A percentile compares a stretch with the other conserved stretches of the same genome.
These are phyloP conservation scores for Pythium angustatum DNA, from an alignment of 352 stramenopile genomes.

Conservation along the genomic window DNA sequence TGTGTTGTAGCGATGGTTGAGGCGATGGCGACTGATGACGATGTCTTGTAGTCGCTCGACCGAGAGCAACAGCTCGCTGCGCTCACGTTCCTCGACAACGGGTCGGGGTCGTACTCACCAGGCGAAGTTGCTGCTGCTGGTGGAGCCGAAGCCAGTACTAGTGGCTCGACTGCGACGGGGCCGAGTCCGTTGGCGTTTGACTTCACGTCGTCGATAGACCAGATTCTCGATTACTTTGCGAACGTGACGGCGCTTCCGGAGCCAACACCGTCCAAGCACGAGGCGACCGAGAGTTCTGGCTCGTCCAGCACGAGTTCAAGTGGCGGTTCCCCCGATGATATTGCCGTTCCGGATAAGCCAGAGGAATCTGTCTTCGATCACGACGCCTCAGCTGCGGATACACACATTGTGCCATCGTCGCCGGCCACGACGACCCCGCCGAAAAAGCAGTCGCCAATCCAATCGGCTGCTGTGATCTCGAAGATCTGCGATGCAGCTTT, in stretches of 20 bases:
- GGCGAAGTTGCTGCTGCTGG: neutral
- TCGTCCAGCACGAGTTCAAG: neutral
- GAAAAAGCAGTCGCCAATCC: neutral
- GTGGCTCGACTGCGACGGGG: neutral
- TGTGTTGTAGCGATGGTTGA: neutral
- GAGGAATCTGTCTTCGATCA: conserved; percentile 7
- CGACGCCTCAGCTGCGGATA: conserved; percentile 3
- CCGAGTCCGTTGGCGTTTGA: neutral
- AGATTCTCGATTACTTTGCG: conserved; percentile 12
- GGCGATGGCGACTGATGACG: neutral
- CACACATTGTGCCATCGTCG: neutral
- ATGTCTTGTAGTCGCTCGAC: neutral
- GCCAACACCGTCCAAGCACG: neutral
- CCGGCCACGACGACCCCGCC: neutral
- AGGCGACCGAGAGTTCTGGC: neutral
- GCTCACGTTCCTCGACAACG: neutral
- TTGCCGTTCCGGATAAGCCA: neutral
- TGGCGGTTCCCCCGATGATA: neutral
- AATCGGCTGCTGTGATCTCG: conserved; percentile 7
- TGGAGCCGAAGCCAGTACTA: neutral
- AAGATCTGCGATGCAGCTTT: conserved; percentile 5
- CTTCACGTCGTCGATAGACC: neutral
- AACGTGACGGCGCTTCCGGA: neutral
- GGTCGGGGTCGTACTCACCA: neutral
- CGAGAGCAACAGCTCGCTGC: neutral